Evolutionary conservation across 2,329 filamentous ascomycete species (phyloP).

Genomic region (Aspergillus tubingensis): DNA sequence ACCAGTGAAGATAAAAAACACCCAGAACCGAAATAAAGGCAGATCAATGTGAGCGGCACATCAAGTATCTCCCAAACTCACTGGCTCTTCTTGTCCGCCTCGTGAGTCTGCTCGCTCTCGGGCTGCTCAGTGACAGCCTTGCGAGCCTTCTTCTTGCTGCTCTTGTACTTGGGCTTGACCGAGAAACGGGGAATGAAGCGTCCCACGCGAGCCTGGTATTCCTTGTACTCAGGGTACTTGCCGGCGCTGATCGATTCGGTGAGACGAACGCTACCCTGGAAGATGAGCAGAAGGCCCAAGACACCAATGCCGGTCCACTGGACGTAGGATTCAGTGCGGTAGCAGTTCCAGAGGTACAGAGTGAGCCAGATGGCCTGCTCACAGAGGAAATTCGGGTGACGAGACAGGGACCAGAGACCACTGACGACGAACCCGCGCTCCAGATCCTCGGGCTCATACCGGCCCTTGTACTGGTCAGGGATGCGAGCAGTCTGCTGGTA

Average conservation of each 20-base stretch:
- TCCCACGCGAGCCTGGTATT: slow-evolving; percentile 80
- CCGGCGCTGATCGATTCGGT: slow-evolving; percentile 77
- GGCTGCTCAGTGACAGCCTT: slow-evolving; percentile 14
- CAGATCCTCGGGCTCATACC: slow-evolving; percentile 70
- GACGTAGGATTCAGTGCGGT: slow-evolving; percentile 67
- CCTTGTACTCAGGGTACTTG: slow-evolving; percentile 86
- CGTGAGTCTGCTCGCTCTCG: slow-evolving; percentile 17
- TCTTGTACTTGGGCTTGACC: slow-evolving; percentile 35
- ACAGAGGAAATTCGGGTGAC: slow-evolving; percentile 92
- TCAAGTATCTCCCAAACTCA: not conserved
- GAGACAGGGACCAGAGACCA: slow-evolving; percentile 82
- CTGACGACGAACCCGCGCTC: slow-evolving; percentile 85
- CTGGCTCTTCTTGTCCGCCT: slow-evolving; percentile 25
- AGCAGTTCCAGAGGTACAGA: slow-evolving; percentile 86
- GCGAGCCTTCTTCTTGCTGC: slow-evolving; percentile 21
- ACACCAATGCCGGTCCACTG: slow-evolving; percentile 79
- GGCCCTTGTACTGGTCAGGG: slow-evolving; percentile 52
- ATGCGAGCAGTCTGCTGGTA: slow-evolving; percentile 75
- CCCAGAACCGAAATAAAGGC: not conserved
- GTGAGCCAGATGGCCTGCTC: slow-evolving; percentile 90
- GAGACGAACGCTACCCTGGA: slow-evolving; percentile 84
- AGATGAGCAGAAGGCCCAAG: slow-evolving; percentile 71
- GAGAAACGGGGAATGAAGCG: slow-evolving; percentile 70
- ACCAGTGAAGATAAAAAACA: slow-evolving; percentile 6
- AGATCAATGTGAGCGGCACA: not conserved